Percentiles rank a stretch among this genome's conserved stretches.
These are phyloP conservation scores for Hanseniaspora nectarophila DNA, from an alignment of 805 yeast genomes.

Conservation along the genomic window DNA sequence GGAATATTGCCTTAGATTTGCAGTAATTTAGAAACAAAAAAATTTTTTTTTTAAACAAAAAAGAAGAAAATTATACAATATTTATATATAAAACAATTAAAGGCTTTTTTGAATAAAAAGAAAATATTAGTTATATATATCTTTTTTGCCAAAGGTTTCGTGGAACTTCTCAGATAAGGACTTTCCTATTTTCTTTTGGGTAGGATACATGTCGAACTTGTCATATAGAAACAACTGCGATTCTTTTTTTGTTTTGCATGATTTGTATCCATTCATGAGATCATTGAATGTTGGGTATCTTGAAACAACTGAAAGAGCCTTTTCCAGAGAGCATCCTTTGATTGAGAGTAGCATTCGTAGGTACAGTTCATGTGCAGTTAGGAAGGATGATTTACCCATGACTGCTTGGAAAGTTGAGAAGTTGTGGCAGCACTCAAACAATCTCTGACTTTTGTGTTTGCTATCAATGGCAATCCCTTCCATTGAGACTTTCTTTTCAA, in stretches of 20 bases:
- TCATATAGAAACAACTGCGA: constrained; percentile 23
- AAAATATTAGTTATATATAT: no score
- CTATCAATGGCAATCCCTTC: background rate
- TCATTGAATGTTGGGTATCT: constrained; percentile 56
- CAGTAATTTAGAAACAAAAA: no score
- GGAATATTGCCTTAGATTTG: background rate
- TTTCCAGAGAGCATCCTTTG: constrained; percentile 72
- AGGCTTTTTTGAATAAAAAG: background rate
- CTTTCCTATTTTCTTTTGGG: constrained; percentile 27
- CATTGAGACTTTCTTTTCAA: constrained; percentile 24
- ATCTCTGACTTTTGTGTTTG: constrained; percentile 14
- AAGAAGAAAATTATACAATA: background rate
- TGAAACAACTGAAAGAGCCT: constrained; percentile 66
- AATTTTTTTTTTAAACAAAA: background rate
- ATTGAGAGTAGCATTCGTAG: constrained; percentile 66
- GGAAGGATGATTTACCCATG: constrained; percentile 55
- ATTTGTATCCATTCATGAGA: constrained; percentile 30
- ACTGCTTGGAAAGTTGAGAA: constrained; percentile 50
- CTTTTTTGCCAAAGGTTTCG: constrained; percentile 20
- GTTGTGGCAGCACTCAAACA: constrained; percentile 35
- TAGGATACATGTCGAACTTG: constrained; percentile 26
- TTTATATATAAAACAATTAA: constrained; percentile 7
- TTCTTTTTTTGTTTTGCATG: constrained; percentile 22
- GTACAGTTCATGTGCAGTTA: constrained; percentile 66
- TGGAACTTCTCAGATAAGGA: constrained; percentile 27